A percentile compares a stretch with the other conserved stretches of the same genome.
These are phyloP conservation scores for Colletotrichum tropicicola DNA, from an alignment of 2,329 filamentous ascomycete species.

Conservation along the genomic window DNA sequence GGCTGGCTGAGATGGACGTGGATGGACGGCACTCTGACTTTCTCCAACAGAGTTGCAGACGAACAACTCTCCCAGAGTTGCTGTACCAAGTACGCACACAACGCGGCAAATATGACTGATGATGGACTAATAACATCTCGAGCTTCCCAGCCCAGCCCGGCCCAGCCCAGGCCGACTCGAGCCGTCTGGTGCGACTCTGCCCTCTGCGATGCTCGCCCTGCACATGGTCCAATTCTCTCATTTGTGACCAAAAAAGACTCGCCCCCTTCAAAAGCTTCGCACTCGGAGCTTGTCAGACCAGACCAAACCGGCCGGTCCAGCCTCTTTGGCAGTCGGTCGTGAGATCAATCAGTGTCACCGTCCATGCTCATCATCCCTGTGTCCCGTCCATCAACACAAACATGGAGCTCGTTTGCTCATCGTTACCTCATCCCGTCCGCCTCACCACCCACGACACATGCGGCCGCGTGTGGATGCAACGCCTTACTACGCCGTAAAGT, in stretches of 20 bases:
- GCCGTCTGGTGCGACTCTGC: not conserved
- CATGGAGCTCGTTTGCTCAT: slow-evolving; percentile 2
- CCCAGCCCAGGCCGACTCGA: slow-evolving; percentile 8
- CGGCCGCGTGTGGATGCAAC: not conserved
- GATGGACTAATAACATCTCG: slow-evolving; percentile 18
- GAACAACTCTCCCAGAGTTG: too few relatives aligned
- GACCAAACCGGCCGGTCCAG: too few relatives aligned
- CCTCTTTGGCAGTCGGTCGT: too few relatives aligned
- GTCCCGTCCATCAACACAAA: too few relatives aligned
- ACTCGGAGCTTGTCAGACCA: not conserved
- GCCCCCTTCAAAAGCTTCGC: not conserved
- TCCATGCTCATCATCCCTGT: too few relatives aligned
- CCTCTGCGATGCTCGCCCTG: not conserved
- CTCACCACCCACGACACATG: not conserved
- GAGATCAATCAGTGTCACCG: too few relatives aligned
- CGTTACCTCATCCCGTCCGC: slow-evolving; percentile 8
- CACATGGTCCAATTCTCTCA: slow-evolving; percentile 1
- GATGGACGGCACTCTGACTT: too few relatives aligned
- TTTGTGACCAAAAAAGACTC: slow-evolving; percentile 9
- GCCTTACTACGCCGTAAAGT: too few relatives aligned
- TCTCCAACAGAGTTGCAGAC: too few relatives aligned
- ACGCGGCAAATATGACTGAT: slow-evolving; percentile 16
- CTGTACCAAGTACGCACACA: too few relatives aligned
- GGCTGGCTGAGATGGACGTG: too few relatives aligned
- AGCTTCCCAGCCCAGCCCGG: too few relatives aligned